These are phyloP conservation scores for Neurospora sp. DNA, from an alignment of 495 filamentous ascomycete genomes.

Conservation along the genomic window DNA sequence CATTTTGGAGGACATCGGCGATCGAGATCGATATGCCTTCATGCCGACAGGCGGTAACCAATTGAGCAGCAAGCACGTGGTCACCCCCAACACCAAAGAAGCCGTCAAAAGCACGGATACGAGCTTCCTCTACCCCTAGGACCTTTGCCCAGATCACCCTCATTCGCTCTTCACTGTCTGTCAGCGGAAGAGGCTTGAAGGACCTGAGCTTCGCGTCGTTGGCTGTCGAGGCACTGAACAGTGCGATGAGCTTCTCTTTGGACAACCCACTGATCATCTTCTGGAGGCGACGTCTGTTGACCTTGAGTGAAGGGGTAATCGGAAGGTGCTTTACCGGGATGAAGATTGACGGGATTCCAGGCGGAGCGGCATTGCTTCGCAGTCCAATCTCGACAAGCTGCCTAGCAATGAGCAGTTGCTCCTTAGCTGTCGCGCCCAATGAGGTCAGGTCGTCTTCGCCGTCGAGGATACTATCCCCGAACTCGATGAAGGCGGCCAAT, in stretches of 20 bases:
- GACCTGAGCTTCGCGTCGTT: constrained; percentile 22
- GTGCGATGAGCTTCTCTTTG: constrained; percentile 26
- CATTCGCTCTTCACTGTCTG: constrained; percentile 33
- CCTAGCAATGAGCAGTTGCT: constrained; percentile 28
- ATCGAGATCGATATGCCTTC: constrained; percentile 27
- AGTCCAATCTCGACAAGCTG: constrained; percentile 28
- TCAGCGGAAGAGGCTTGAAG: constrained; percentile 33
- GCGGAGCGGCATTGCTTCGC: constrained; percentile 22
- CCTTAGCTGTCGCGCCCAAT: constrained; percentile 22
- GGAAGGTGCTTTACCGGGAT: constrained; percentile 35
- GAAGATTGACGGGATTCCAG: constrained; percentile 30
- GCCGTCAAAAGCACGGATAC: constrained; percentile 30
- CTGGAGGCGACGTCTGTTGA: constrained; percentile 31
- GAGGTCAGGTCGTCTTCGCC: constrained; percentile 22
- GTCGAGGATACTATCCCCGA: constrained; percentile 28
- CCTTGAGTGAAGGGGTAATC: constrained; percentile 31
- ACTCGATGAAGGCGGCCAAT: constrained; percentile 36
- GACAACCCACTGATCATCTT: constrained; percentile 28
- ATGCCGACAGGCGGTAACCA: constrained; percentile 30
- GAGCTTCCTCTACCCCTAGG: constrained; percentile 25
- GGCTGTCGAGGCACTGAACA: constrained; percentile 23
- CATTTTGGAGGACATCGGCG: constrained; percentile 26
- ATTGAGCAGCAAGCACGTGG: constrained; percentile 27
- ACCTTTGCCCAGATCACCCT: constrained; percentile 33
- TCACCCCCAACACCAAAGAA: constrained; percentile 38